Conservation (phyloP, 805 yeast genomes). For the Trichomonascus vanleenenianus region DNA sequence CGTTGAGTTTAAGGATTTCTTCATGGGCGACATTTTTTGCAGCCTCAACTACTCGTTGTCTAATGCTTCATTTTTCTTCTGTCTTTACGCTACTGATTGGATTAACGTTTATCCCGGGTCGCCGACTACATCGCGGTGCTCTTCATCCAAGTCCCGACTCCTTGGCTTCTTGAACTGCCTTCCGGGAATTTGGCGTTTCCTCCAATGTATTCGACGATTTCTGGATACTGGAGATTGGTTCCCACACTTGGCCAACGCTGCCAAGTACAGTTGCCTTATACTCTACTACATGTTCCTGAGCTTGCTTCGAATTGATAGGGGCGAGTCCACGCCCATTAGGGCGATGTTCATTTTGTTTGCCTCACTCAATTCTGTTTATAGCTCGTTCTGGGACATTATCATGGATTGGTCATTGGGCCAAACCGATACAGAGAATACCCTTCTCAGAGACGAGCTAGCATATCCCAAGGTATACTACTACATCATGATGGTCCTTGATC, state of each 20-base stretch:
- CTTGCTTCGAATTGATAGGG: conserved; percentile 60
- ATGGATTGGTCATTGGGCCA: conserved; percentile 96
- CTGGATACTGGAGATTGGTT: conserved; percentile 93
- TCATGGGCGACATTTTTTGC: conserved; percentile 84
- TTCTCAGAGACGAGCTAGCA: conserved; percentile 66
- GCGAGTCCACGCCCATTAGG: conserved; percentile 30
- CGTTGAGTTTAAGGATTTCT: conserved; percentile 91
- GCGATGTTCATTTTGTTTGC: conserved; percentile 70
- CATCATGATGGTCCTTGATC: conserved; percentile 63
- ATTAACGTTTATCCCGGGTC: conserved; percentile 28
- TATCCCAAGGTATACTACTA: conserved; percentile 62
- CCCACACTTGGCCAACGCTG: conserved; percentile 88
- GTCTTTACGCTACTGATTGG: conserved; percentile 74
- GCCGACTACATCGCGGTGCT: conserved; percentile 42
- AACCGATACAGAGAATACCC: conserved; percentile 44
- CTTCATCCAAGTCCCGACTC: conserved; percentile 63
- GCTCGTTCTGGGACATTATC: conserved; percentile 79
- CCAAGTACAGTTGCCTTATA: conserved; percentile 63
- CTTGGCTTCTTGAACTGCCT: conserved; percentile 81
- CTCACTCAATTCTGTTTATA: conserved; percentile 56
- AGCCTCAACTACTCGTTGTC: conserved; percentile 84
- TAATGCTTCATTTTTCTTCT: conserved; percentile 76
- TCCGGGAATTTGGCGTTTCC: conserved; percentile 84
- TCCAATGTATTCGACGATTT: conserved; percentile 88
- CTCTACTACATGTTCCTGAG: conserved; percentile 67